Evolutionary conservation across 1,139 yeast species (phyloP), one percentile per base, ranked within the genome.

Genomic region (Scheffersomyces cryptocercus): DNA sequence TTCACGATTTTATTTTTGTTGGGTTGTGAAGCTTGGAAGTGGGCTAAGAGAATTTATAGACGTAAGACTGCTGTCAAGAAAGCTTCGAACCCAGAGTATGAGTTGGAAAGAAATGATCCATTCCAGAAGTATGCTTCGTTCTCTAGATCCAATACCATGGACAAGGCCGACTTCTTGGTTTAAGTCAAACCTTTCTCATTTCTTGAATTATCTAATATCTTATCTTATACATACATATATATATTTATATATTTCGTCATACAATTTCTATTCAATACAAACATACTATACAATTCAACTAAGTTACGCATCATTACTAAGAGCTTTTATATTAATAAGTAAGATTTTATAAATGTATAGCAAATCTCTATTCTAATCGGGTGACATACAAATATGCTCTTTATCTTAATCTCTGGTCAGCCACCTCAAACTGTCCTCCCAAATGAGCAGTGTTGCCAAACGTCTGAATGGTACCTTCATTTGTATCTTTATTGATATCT

Each of bases 11-110:
- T 79, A 39, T 88, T 84, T 61, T 68, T 86, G 53, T 46, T 67
- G 7, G 83, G 84, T 4, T 78, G 82, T 42, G 96, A 88, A 61
- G 53, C 69, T 7, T 86, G 85, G 80, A 88, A 88, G 61, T 82
- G 75, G 67, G 57, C 62, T 53, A 88, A 88, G 70, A 75, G 96
- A 61, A 50, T 75, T 8, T 81, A 79, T 58, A 73, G 62, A 54
- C 74, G 82, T 52, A 65, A 63, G 59, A 56, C 55, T 42, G 47
- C 50, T 26, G 50, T 40, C 5, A 54, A 49, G 37, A 62, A 56
- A 48, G 81, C 75, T 3, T 68, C 67, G 45, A 79, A 81, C 56
- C 86, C 88, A 12, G 88, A 82, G 58, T 71, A 77, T 47, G 89
- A 84, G 49, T 69, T 83, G 62, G 87, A 82, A 56, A 77, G 77